Evolutionary conservation across 1,284 basidiomycete genomes (phyloP).

Genomic region (Heterobasidion irregulare): DNA sequence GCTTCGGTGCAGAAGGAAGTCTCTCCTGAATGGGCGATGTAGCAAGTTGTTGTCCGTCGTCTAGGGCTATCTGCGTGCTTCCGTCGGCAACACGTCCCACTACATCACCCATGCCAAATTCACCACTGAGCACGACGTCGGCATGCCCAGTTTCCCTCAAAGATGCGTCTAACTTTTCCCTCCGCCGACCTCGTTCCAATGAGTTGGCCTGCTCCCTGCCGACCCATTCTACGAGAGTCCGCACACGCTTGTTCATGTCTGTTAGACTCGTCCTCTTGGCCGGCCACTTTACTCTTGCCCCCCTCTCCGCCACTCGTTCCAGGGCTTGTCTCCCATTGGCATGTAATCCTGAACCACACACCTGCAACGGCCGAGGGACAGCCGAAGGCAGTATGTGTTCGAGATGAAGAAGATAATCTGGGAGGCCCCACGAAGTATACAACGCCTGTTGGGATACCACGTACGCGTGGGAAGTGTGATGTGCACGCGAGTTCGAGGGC

Average conservation of each 20-base stretch:
- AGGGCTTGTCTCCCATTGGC: conserved; percentile 27
- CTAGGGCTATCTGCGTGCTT: conserved; percentile 4
- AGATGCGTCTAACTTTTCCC: conserved; percentile 53
- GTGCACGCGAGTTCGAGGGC: conserved; percentile 36
- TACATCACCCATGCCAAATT: background rate
- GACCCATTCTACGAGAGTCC: conserved; percentile 89
- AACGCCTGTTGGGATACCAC: conserved; percentile 68
- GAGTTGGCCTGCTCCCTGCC: conserved; percentile 77
- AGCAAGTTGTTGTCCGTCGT: conserved; percentile 6
- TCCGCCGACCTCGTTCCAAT: conserved; percentile 61
- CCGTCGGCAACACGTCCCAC: conserved; percentile 1
- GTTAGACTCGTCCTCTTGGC: conserved; percentile 89
- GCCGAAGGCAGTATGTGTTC: conserved; percentile 77
- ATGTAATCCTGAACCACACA: conserved; percentile 38
- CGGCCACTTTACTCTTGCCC: conserved; percentile 92
- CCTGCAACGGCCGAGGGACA: conserved; percentile 68
- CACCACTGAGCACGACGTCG: background rate
- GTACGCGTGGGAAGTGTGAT: conserved; percentile 70
- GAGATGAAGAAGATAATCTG: conserved; percentile 90
- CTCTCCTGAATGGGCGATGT: conserved; percentile 17
- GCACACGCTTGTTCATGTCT: conserved; percentile 95
- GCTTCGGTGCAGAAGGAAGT: conserved; percentile 1
- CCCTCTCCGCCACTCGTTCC: conserved; percentile 69
- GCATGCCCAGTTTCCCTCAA: conserved; percentile 27
- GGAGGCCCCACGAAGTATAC: conserved; percentile 81